These are phyloP conservation scores for Annulohypoxylon moriforme DNA, from an alignment of 495 filamentous ascomycete species.

Conservation along the genomic window DNA sequence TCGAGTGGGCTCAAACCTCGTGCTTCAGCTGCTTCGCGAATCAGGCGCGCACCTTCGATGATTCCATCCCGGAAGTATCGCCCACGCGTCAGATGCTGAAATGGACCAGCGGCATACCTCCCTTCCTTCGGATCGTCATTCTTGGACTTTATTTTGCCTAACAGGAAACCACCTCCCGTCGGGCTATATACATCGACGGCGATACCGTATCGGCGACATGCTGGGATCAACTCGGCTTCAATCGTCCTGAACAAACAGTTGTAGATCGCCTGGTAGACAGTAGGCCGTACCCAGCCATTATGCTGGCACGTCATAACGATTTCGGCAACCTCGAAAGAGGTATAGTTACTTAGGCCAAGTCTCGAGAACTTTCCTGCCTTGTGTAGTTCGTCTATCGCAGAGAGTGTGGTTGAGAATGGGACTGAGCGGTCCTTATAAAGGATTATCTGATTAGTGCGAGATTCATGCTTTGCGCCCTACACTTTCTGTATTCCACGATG, in stretches of 20 bases:
- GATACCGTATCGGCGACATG: constrained; percentile 79
- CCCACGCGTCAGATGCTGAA: constrained; percentile 66
- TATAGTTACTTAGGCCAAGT: constrained; percentile 80
- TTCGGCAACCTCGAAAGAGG: constrained; percentile 87
- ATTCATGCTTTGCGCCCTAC: background rate
- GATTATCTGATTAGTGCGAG: background rate
- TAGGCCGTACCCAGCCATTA: constrained; percentile 73
- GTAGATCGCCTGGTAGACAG: constrained; percentile 73
- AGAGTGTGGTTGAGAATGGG: constrained; percentile 77
- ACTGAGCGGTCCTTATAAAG: constrained; percentile 67
- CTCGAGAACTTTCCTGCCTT: constrained; percentile 83
- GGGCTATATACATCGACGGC: constrained; percentile 86
- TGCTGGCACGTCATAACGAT: constrained; percentile 76
- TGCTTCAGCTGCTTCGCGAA: constrained; percentile 74
- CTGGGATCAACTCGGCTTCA: constrained; percentile 78
- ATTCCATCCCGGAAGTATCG: constrained; percentile 79
- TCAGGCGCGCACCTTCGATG: constrained; percentile 74
- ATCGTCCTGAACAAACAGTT: constrained; percentile 73
- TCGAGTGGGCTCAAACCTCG: constrained; percentile 76
- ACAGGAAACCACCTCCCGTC: constrained; percentile 78
- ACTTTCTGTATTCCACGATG: too few relatives aligned
- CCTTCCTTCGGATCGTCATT: constrained; percentile 71
- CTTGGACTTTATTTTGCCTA: constrained; percentile 66
- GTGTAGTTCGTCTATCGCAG: constrained; percentile 75
- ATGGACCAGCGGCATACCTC: constrained; percentile 66